phyloP scores from a whole-genome alignment of 2,329 filamentous ascomycete species.

The Stemphylium vesicarium region DNA sequence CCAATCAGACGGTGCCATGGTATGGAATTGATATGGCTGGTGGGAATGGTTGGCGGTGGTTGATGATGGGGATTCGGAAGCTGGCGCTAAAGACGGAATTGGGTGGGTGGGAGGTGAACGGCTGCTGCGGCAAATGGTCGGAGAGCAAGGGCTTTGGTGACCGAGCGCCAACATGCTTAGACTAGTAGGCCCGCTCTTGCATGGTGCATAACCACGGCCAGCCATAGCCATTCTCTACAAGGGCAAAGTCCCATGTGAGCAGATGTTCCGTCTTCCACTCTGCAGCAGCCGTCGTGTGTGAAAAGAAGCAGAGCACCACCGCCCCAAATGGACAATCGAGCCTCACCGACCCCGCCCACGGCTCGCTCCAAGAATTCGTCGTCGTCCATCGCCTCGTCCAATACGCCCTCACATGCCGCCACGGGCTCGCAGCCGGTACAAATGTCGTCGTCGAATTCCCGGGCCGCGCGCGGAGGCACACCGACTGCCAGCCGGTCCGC shows the following conservation, averaged over 20 bases:
- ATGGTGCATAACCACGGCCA: slow-evolving; percentile 19
- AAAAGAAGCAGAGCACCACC: slow-evolving; percentile 9
- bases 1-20: slow-evolving; percentile 10
- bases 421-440: slow-evolving; percentile 27
- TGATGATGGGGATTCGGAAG: slow-evolving; percentile 1
- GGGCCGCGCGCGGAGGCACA: slow-evolving; percentile 33
- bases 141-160: slow-evolving; percentile 13
- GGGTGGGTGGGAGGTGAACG: slow-evolving; percentile 10
- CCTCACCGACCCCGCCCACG: slow-evolving; percentile 42
- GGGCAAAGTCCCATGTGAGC: slow-evolving; percentile 29
- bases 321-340: slow-evolving; percentile 41
- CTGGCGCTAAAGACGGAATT: slow-evolving; percentile 10
- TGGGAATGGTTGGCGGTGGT: slow-evolving; percentile 12
- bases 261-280: slow-evolving; percentile 18
- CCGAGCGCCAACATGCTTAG: slow-evolving; percentile 16
- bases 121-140: slow-evolving; percentile 21
- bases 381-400: slow-evolving; percentile 37
- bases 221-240: slow-evolving; percentile 17
- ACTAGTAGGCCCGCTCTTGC: slow-evolving; percentile 16
- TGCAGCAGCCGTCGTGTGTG: slow-evolving; percentile 21
- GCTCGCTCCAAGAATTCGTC: slow-evolving; percentile 36
- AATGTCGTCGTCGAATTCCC: slow-evolving; percentile 36
- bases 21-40: slow-evolving; percentile 4
- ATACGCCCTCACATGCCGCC: slow-evolving; percentile 30
- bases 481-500: slow-evolving; percentile 38